Evolutionary conservation across 148 eudicot genomes (phyloP), one percentile per base, ranked within the genome.

Genomic region (Rhododendron ferrugineum): DNA sequence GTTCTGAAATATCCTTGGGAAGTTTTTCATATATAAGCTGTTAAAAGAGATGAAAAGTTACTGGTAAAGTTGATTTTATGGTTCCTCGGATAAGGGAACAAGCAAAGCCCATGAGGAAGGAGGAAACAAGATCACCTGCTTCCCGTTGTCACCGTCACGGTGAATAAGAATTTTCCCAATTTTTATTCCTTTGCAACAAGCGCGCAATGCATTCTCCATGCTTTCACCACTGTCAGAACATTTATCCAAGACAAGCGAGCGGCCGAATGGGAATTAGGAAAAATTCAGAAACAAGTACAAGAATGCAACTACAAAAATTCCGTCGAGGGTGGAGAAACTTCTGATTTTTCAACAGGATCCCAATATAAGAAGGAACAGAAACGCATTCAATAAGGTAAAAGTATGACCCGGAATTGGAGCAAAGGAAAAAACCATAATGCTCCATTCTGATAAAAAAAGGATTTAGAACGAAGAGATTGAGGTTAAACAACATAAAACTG

Each of bases 111-210:
- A 11, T 11, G 2, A 1, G 22, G 75, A 60, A 73, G 79, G 9
- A 54, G 68, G 46, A 64, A 64, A 49, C 14, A 37, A 70, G 32
- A 62, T 20, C 52, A 96, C 99, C 99, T 96, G 98, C 87, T 96
- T 91, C 88, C 99, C 99, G 88, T 96, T 89, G 88, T 96, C 98
- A 84, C 99, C 98, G 82, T 92, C 94, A 83, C 99, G 94, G 87
- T 95, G 99, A 87, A 96, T 96, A 52, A 96, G 92, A 82, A 96
- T 96, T 89, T 96, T 96, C 52, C 99, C 99, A 78, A 96, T 96
- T 90, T 96, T 96, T 84, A 96, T 96, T 78, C 99, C 99, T 88
- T 96, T 96, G 90, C 99, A 96, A 90, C 99, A 96, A 85, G 99
- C 99, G 77, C 99, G 97, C 81, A 96, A 85, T 54, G 99, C 98